Evolutionary conservation across 352 stramenopile species (phyloP).

Genomic region (Globisporangium cylindrosporum): DNA sequence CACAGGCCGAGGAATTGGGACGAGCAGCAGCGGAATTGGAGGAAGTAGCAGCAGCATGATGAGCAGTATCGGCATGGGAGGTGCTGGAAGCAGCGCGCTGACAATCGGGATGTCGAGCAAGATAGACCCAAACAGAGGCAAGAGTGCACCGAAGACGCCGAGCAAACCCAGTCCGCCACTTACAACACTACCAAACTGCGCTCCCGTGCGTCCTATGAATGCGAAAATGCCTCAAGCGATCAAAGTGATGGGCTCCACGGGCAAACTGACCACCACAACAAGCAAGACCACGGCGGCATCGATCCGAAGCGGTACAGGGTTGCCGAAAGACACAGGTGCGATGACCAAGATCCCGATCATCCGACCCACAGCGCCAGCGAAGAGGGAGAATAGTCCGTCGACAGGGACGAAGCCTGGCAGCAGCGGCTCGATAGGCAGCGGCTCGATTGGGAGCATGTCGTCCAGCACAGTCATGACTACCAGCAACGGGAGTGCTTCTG

Average conservation of each 20-base stretch:
- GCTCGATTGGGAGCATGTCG: constrained; percentile 14
- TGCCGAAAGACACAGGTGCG: constrained; percentile 39
- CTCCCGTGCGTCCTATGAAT: constrained; percentile 39
- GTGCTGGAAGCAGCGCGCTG: constrained; percentile 23
- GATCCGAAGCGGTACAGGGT: constrained; percentile 30
- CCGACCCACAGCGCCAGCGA: constrained; percentile 56
- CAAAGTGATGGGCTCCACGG: constrained; percentile 48
- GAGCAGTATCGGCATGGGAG: constrained; percentile 20
- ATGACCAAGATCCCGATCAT: constrained; percentile 82
- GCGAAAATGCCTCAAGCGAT: constrained; percentile 50
- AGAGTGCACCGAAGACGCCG: constrained; percentile 38
- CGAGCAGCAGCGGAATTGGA: constrained; percentile 8
- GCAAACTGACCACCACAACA: constrained; percentile 37
- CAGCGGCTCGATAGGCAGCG: constrained; percentile 8
- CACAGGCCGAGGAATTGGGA: constrained; percentile 28
- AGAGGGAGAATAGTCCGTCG: constrained; percentile 63
- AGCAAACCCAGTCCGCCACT: constrained; percentile 48
- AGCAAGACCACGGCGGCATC: constrained; percentile 36
- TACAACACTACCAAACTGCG: constrained; percentile 69
- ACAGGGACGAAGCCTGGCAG: constrained; percentile 44
- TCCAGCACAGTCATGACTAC: background rate
- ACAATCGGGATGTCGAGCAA: constrained; percentile 36
- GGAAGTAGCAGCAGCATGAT: constrained; percentile 17
- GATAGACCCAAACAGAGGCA: constrained; percentile 35
- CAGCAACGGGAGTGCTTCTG: constrained; percentile 18